Conservation (phyloP, 805 yeast genomes). For the Lipomyces sp. region DNA sequence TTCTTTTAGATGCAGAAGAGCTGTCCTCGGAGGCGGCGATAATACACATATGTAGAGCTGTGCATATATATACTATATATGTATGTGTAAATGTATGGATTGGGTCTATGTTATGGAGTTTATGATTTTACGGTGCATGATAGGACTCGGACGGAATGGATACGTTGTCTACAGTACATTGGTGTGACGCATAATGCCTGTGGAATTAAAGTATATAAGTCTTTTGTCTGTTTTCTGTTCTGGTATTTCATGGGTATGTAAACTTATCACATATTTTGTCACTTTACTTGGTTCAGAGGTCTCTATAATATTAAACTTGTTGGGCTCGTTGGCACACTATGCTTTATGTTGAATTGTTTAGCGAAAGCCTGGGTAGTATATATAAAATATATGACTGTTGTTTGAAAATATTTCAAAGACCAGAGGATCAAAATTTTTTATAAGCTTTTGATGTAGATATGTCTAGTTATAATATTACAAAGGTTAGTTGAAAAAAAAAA, state of each 20-base stretch:
- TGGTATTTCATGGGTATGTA: background rate
- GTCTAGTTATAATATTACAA: background rate
- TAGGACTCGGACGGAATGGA: background rate
- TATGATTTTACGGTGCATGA: background rate
- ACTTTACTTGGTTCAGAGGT: background rate
- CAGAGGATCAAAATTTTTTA: background rate
- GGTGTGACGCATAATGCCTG: background rate
- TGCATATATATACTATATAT: conserved; percentile 5
- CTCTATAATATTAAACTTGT: background rate
- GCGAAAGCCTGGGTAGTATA: background rate
- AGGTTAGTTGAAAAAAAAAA: background rate
- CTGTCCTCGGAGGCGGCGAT: background rate
- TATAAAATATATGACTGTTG: background rate
- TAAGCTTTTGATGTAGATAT: background rate
- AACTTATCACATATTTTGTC: background rate
- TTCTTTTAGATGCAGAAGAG: conserved; percentile 13
- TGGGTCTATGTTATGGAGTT: conserved; percentile 6
- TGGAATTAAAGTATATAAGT: background rate
- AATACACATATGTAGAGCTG: background rate
- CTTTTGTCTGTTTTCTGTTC: background rate
- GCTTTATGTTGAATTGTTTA: background rate
- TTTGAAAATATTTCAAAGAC: background rate
- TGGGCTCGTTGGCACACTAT: background rate
- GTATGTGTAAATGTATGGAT: background rate
- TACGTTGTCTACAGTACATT: background rate